phyloP scores from a whole-genome alignment of 1,139 yeast genomes.

The Candida sp. region DNA sequence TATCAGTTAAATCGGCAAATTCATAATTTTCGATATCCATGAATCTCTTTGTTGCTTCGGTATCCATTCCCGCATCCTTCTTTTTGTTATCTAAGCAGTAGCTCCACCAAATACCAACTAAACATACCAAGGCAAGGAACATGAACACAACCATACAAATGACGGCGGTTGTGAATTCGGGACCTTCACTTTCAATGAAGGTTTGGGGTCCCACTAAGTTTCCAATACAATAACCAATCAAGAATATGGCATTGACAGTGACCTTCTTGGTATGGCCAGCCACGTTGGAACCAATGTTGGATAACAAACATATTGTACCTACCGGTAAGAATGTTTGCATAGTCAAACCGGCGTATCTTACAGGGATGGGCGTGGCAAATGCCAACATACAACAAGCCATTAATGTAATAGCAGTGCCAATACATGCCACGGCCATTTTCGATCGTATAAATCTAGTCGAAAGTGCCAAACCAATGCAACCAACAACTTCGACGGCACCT shows the following conservation, averaged over 20 bases:
- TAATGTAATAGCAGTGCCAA: constrained; percentile 33
- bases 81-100: constrained; percentile 23
- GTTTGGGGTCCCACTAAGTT: constrained; percentile 73
- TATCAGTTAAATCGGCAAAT: constrained; percentile 62
- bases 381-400: constrained; percentile 47
- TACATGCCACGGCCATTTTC: constrained; percentile 41
- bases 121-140: constrained; percentile 17
- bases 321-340: constrained; percentile 27
- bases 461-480: constrained; percentile 37
- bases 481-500: constrained; percentile 38
- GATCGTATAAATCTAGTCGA: constrained; percentile 23
- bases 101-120: constrained; percentile 24
- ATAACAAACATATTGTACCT: constrained; percentile 45
- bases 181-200: constrained; percentile 51
- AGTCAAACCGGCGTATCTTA: constrained; percentile 41
- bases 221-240: constrained; percentile 66
- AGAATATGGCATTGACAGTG: constrained; percentile 54
- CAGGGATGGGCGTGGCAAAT: constrained; percentile 32
- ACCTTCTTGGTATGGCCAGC: constrained; percentile 72
- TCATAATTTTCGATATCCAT: constrained; percentile 45
- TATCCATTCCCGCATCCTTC: constrained; percentile 15
- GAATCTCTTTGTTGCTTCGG: constrained; percentile 10
- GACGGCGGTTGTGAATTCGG: constrained; percentile 47
- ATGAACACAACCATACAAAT: constrained; percentile 32
- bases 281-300: constrained; percentile 52